These are phyloP conservation scores for Clarireedia paspali DNA, from an alignment of 2,329 filamentous ascomycete species.

Conservation along the genomic window DNA sequence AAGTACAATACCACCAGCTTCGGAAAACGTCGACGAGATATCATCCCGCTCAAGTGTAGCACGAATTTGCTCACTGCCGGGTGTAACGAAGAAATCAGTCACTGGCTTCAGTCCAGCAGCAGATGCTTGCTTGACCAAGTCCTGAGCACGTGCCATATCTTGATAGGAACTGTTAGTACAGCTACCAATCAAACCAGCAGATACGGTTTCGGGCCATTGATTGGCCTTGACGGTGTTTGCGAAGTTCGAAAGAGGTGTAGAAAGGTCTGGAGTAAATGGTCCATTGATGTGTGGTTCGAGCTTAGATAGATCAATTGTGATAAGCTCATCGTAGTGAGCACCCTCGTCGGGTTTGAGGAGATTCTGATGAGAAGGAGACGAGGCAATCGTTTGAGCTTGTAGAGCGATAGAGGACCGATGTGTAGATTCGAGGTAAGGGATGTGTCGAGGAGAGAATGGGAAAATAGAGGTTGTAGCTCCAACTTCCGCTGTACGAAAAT, in stretches of 20 bases:
- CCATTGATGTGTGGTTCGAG: constrained; percentile 97
- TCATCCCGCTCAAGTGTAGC: constrained; percentile 87
- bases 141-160: constrained; percentile 94
- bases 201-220: constrained; percentile 84
- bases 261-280: constrained; percentile 91
- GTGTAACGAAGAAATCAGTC: constrained; percentile 90
- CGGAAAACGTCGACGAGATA: constrained; percentile 76
- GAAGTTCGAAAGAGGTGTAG: constrained; percentile 86
- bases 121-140: constrained; percentile 84
- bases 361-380: constrained; percentile 40
- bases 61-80: constrained; percentile 92
- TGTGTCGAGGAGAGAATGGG: constrained; percentile 79
- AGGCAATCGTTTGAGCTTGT: constrained; percentile 26
- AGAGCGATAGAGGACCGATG: constrained; percentile 48
- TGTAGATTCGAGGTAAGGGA: constrained; percentile 80
- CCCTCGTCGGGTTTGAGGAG: constrained; percentile 70
- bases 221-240: constrained; percentile 76
- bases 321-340: constrained; percentile 82
- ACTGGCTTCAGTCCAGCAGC: constrained; percentile 85
- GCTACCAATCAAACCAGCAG: constrained; percentile 89
- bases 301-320: constrained; percentile 81
- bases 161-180: constrained; percentile 99
- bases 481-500: constrained; percentile 56
- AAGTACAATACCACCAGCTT: constrained; percentile 80
- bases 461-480: constrained; percentile 72